Evolutionary conservation across 2,329 filamentous ascomycete genomes (phyloP).

Genomic region (Colletotrichum scovillei): DNA sequence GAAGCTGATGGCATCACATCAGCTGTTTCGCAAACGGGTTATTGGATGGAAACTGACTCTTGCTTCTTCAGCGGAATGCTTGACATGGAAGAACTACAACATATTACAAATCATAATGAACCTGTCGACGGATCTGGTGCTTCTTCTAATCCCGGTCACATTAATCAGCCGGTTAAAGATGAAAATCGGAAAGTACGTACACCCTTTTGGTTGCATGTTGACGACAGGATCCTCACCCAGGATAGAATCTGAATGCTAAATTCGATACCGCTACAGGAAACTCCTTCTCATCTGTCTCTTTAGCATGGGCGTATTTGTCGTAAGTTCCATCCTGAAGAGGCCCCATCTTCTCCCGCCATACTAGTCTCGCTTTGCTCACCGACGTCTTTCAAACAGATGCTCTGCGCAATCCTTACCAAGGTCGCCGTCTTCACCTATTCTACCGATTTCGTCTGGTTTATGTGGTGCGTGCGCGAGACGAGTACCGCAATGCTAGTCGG

Average conservation of each 20-base stretch:
- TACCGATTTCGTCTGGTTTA: slow-evolving; percentile 23
- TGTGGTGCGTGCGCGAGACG: slow-evolving; percentile 31
- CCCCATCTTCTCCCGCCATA: too few relatives aligned
- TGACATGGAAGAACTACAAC: slow-evolving; percentile 31
- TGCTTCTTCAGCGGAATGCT: slow-evolving; percentile 10
- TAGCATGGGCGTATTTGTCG: slow-evolving; percentile 29
- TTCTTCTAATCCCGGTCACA: slow-evolving; percentile 21
- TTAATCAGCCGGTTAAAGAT: slow-evolving; percentile 26
- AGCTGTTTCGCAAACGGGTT: too few relatives aligned
- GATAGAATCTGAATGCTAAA: not conserved
- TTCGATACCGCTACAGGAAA: not conserved
- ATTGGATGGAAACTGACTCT: not conserved
- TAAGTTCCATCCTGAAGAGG: not conserved
- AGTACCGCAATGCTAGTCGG: slow-evolving; percentile 34
- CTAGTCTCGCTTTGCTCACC: not conserved
- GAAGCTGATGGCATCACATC: not conserved
- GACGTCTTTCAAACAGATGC: not conserved
- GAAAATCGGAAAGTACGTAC: slow-evolving; percentile 21
- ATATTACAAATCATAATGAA: slow-evolving; percentile 30
- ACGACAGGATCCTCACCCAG: too few relatives aligned
- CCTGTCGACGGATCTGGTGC: slow-evolving; percentile 29
- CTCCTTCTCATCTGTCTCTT: slow-evolving; percentile 26
- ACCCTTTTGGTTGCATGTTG: not conserved
- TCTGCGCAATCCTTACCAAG: slow-evolving; percentile 27
- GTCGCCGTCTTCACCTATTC: slow-evolving; percentile 18